Evolutionary conservation across 179 eudicot species (phyloP).

Genomic region (Corrigiola litoralis): DNA sequence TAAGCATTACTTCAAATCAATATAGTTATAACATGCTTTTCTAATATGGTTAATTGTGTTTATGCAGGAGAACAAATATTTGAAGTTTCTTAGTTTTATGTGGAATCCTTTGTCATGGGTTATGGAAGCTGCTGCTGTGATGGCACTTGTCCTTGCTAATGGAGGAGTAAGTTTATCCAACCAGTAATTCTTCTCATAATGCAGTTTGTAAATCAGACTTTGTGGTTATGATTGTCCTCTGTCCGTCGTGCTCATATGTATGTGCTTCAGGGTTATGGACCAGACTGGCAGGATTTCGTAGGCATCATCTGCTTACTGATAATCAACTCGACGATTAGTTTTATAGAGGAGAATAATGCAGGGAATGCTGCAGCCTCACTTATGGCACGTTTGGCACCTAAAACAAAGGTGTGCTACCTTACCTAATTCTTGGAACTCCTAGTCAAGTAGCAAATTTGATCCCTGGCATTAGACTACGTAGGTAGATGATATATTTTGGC

Average conservation of each 20-base stretch:
- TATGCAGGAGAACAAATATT: slow-evolving; percentile 45
- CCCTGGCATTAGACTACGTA: background rate
- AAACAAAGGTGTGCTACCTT: slow-evolving; percentile 42
- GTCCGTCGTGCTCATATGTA: background rate
- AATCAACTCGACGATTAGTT: slow-evolving; percentile 64
- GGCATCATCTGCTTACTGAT: slow-evolving; percentile 54
- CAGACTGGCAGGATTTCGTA: slow-evolving; percentile 69
- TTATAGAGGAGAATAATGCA: slow-evolving; percentile 70
- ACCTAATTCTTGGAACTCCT: background rate
- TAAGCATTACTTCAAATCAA: too few relatives aligned
- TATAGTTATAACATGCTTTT: background rate
- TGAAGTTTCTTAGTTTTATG: slow-evolving; percentile 53
- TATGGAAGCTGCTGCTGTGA: slow-evolving; percentile 55
- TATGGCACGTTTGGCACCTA: slow-evolving; percentile 64
- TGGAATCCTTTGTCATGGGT: slow-evolving; percentile 60
- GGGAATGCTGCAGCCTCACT: slow-evolving; percentile 71
- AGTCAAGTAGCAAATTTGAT: background rate
- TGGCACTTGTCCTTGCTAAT: slow-evolving; percentile 50
- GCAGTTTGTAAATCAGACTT: background rate
- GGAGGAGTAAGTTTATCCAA: slow-evolving; percentile 37
- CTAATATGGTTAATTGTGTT: background rate
- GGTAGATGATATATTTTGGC: background rate
- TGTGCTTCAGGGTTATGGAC: slow-evolving; percentile 49
- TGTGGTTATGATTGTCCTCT: background rate
- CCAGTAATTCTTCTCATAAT: background rate